phyloP scores from a whole-genome alignment of 305 asterid species.

The Solanum aculeatissimum region DNA sequence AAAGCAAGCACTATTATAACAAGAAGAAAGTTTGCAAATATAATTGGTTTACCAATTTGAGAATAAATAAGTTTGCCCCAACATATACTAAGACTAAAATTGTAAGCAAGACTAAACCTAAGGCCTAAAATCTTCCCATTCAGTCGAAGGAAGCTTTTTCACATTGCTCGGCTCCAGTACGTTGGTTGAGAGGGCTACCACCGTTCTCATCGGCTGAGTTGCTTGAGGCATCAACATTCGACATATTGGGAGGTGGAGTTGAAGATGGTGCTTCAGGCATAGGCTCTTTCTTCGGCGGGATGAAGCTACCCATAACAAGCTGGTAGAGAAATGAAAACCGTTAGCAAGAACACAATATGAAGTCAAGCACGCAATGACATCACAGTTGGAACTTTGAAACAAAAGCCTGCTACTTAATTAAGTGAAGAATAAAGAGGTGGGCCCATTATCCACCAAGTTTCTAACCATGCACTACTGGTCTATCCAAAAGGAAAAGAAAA shows the following conservation, averaged over 20 bases:
- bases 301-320: slow-evolving; percentile 81
- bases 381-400: background rate
- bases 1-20: background rate
- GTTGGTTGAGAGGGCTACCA: slow-evolving; percentile 33
- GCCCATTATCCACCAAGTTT: background rate
- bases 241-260: slow-evolving; percentile 31
- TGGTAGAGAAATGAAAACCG: slow-evolving; percentile 1
- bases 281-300: slow-evolving; percentile 46
- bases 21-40: background rate
- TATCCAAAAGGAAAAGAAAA: background rate
- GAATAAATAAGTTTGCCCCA: background rate
- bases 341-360: background rate
- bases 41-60: background rate
- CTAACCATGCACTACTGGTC: background rate
- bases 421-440: background rate
- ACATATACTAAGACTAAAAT: background rate
- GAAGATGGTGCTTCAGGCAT: slow-evolving; percentile 21
- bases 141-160: slow-evolving; percentile 36
- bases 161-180: slow-evolving; percentile 51
- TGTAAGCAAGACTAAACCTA: background rate
- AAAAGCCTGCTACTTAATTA: background rate
- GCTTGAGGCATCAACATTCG: slow-evolving; percentile 47
- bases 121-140: background rate
- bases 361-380: background rate
- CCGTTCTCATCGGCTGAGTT: slow-evolving; percentile 56